Base-by-base conservation (phyloP, 2,329 filamentous ascomycete genomes). In the Alternaria brassicae region DNA sequence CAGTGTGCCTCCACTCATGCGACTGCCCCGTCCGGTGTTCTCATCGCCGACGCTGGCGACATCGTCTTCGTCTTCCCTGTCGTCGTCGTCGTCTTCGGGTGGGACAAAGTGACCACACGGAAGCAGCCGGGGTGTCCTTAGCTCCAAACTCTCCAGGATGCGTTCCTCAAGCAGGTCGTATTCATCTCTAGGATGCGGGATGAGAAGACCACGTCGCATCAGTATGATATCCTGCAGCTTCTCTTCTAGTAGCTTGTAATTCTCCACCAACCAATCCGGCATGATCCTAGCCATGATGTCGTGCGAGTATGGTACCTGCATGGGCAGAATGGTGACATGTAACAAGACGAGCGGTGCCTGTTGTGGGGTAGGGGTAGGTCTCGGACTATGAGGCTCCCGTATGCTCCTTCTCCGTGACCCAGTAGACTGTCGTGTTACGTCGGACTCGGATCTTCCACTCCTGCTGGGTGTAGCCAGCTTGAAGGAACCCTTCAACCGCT, bases 131-230 rank as follows among this genome's bases (percentile, higher is more conserved):
- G 90, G 89, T 28, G 88, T 80, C 1, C 88, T 88, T 15, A 94
- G 81, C 73, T 92, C 91, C 44, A 93, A 78, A 2, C 89, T 88
- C 75, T 93, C 91, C 3, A 93, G 80, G 32, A 94, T 81, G 27
- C 91, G 83, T 78, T 93, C 91, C 77, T 94, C 90, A 0, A 95
- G 83, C 56, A 92, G 79, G 75, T 93, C 91, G 70, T 91, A 94
- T 73, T 93, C 91, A 56, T 89, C 89, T 66, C 91, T 86, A 1
- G 91, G 91, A 72, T 95, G 92, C 2, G 90, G 87, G 7, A 95
- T 83, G 41, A 95, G 80, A 32, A 95, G 84, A 2, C 90, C 91
- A 21, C 91, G 85, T 71, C 91, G 85, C 63, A 91, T 83, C 10
- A 79, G 61, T 12, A 93, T 87, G 0, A 90, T 91, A 50, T 92